Evolutionary conservation across 352 stramenopile species (phyloP), one percentile per base, ranked within the genome.

Genomic region (Phytophthora chlamydospora): DNA sequence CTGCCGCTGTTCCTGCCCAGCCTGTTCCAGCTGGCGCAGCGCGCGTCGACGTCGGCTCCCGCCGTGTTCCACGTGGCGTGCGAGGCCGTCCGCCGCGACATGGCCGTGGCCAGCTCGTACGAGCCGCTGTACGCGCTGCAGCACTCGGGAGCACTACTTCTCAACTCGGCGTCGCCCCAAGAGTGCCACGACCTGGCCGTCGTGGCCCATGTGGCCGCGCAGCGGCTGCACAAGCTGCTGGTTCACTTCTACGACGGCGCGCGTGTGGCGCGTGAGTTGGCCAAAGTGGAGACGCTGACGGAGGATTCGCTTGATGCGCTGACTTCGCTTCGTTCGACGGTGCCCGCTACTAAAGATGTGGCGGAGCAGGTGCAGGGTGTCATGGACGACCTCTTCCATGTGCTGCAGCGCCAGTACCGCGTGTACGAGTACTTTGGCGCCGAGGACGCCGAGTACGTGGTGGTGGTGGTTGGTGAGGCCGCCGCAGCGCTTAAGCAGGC

Each of bases 171-270:
- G 12, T 88, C 50, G 10, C 66, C 83, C 9, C 83, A 92, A 58
- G 86, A 94, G 57, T 85, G 78, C 49, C 86, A 95, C 62, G 86
- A 95, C 57, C 52, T 95, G 5, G 81, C 84, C 0, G 73, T 95
- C 8, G 79, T 92, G 16, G 83, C 84, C 3, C 83, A 95, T 56
- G 73, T 95, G 43, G 81, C 79, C 6, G 82, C 83, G 17, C 52
- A 75, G 53, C 75, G 78, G 0, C 73, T 89, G 24, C 66, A 72
- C 45, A 88, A 88, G 60, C 71, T 90, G 21, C 55, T 90, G 27
- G 72, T 95, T 21, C 80, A 93, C 71, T 93, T 95, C 50, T 95
- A 91, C 61, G 86, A 95, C 47, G 83, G 83, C 21, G 65, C 80
- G 29, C 83, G 83, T 51, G 76, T 93, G 10, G 78, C 79, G 0